Percentiles rank a stretch among this genome's conserved stretches.
phyloP scores from a whole-genome alignment of 106 monocot species.

The Dactylorhiza incarnata region DNA sequence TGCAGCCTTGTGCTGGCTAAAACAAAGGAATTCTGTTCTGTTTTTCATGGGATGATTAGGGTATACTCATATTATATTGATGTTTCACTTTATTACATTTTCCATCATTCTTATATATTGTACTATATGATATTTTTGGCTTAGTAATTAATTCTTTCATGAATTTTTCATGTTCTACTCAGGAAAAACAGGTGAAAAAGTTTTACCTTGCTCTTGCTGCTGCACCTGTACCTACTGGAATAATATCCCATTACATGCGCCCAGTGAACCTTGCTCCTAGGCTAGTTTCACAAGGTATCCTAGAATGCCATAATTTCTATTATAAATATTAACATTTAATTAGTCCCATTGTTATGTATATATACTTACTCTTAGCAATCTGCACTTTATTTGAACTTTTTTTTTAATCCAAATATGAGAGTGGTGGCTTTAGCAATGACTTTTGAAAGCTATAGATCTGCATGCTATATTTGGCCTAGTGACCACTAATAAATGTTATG shows the following conservation, averaged over 20 bases:
- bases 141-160: not conserved
- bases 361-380: not conserved
- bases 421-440: not conserved
- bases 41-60: constrained; percentile 93
- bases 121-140: not conserved
- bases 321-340: not conserved
- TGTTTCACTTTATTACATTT: not conserved
- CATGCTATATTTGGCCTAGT: not conserved
- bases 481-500: not conserved
- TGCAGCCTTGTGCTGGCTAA: constrained; percentile 88
- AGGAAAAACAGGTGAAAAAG: constrained; percentile 92
- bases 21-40: constrained; percentile 88
- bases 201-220: constrained; percentile 84
- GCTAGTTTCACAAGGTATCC: constrained; percentile 78
- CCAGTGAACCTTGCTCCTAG: constrained; percentile 88
- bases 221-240: constrained; percentile 69
- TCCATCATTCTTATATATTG: not conserved
- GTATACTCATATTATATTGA: constrained; percentile 33
- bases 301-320: not conserved
- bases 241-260: constrained; percentile 92
- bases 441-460: not conserved
- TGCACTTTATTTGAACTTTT: not conserved
- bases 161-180: constrained; percentile 15
- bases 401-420: not conserved
- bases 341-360: not conserved